These are phyloP conservation scores for Lentinula edodes DNA, from an alignment of 768 basidiomycete species.

Conservation along the genomic window DNA sequence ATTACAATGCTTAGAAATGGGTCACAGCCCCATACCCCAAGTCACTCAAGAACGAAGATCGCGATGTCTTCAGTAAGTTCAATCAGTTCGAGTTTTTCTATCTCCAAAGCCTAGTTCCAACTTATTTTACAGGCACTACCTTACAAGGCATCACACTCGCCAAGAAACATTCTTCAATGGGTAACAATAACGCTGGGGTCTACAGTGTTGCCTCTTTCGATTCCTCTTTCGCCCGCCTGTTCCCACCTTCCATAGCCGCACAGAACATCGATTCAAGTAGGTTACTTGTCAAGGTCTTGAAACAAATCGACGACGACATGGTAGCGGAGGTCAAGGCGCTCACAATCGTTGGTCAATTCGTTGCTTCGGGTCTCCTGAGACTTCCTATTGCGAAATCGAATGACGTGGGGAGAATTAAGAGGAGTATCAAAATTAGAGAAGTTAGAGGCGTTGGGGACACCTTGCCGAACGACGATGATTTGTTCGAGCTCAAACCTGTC, in stretches of 20 bases:
- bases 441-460: background rate
- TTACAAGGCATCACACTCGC: background rate
- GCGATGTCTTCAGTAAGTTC: background rate
- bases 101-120: too few relatives aligned
- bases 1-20: background rate
- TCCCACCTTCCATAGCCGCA: background rate
- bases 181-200: constrained; percentile 4
- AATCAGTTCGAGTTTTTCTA: background rate
- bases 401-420: background rate
- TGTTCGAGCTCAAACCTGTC: constrained; percentile 2
- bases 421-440: background rate
- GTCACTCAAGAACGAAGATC: background rate
- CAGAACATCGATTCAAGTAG: background rate
- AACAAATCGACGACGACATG: background rate
- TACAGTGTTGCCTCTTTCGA: constrained; percentile 1
- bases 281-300: background rate
- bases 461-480: background rate
- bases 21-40: background rate
- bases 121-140: background rate
- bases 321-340: constrained; percentile 4
- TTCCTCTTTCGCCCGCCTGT: background rate
- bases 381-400: background rate
- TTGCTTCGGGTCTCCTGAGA: constrained; percentile 1
- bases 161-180: background rate
- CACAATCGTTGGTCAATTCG: background rate